Base-by-base conservation (phyloP, 257 asterid genomes). In the Echites panduratus region DNA sequence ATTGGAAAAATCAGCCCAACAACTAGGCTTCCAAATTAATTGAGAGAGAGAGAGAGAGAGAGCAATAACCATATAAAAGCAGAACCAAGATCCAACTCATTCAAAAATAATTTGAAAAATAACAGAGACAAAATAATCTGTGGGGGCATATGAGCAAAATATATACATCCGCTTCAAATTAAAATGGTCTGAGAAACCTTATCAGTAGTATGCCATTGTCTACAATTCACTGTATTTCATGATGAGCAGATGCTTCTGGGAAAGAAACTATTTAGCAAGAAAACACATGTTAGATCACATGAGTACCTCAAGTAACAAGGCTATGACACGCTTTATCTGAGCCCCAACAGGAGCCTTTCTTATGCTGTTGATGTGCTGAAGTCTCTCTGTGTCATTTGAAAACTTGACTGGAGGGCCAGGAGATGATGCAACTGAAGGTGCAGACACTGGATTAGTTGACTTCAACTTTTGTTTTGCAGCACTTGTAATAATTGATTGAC, bases 261-360 rank as follows among this genome's bases (percentile, higher is more conserved):
- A 32, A 69, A 24, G 61, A 69, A 17, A 38, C 7, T 7, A 10
- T 20, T 10, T 53, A 70, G 52, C 66, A 40, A 38, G 32, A 3
- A 54, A 63, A 75, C 14, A 48, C 13, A 44, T 26, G 57, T 9
- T 6, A 48, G 49, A 43, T 17, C 19, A 63, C 7, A 56, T 27
- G 14, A 73, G 48, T 82, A 95, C 98, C 95, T 92, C 91, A 70
- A 78, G 82, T 66, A 95, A 91, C 85, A 90, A 84, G 82, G 82
- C 86, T 71, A 92, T 90, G n/a, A 92, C 97, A 77, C 96, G 96
- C 78, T 90, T 90, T 52, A 92, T 95, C 74, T 95, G 99, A 74
- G 97, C 88, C 70, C 99, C 97, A 0, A 86, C 96, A 49, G 99
- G 98, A 79, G 89, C 92, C 83, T 95, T 95, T 84, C 98, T 84